Conservation (phyloP, 2,329 filamentous ascomycete genomes). For the Beauveria sp. region DNA sequence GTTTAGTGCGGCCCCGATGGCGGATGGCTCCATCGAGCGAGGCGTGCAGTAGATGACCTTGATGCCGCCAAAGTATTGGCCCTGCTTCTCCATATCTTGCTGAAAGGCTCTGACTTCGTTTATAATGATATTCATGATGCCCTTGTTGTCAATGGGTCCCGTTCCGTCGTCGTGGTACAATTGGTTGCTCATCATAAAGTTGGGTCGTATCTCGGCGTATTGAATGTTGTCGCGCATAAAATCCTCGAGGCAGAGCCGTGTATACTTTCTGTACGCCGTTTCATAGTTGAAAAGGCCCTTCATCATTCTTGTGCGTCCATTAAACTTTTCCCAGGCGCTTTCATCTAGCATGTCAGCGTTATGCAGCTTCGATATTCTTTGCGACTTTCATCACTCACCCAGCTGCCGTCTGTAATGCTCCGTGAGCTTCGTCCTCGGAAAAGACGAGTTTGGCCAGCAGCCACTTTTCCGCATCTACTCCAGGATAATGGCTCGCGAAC, state of each 20-base stretch:
- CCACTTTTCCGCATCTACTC: constrained; percentile 39
- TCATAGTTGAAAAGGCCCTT: constrained; percentile 65
- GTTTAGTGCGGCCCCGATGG: constrained; percentile 44
- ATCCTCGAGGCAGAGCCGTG: constrained; percentile 48
- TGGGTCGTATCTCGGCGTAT: constrained; percentile 64
- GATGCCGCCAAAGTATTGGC: constrained; percentile 49
- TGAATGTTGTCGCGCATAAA: constrained; percentile 60
- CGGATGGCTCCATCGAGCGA: constrained; percentile 42
- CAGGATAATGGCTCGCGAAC: constrained; percentile 22
- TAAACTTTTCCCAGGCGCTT: constrained; percentile 56
- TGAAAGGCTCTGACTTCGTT: constrained; percentile 45
- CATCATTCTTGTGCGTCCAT: constrained; percentile 62
- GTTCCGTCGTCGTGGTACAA: constrained; percentile 52
- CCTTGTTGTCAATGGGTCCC: constrained; percentile 42
- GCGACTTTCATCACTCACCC: constrained; percentile 37
- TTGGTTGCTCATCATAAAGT: constrained; percentile 57
- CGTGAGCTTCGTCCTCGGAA: constrained; percentile 51
- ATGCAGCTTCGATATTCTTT: background rate
- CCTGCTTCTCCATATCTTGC: constrained; percentile 17
- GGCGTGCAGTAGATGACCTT: constrained; percentile 68
- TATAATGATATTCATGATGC: constrained; percentile 54
- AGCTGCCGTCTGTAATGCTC: constrained; percentile 37
- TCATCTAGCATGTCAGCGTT: constrained; percentile 10
- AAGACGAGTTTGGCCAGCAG: constrained; percentile 56
- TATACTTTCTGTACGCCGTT: constrained; percentile 54